phyloP scores from a whole-genome alignment of 768 basidiomycete genomes.

The Phaeotremella skinneri region DNA sequence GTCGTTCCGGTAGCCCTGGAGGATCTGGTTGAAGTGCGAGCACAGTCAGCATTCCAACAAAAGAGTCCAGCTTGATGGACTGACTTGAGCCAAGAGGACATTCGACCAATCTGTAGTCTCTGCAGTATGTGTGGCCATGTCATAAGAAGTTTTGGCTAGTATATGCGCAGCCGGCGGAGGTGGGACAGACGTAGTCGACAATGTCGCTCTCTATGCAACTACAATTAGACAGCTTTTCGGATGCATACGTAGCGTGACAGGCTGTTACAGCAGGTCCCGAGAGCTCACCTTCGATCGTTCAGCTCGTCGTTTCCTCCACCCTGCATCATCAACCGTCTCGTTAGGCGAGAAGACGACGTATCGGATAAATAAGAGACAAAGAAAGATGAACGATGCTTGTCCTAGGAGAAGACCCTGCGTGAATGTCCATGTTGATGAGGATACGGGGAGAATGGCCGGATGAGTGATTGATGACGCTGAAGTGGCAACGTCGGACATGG shows the following conservation, averaged over 20 bases:
- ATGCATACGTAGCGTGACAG: neutral
- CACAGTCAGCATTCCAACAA: neutral
- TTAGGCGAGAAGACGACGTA: constrained; percentile 76
- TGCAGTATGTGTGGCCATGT: constrained; percentile 53
- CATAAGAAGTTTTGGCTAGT: constrained; percentile 51
- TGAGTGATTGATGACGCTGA: constrained; percentile 9
- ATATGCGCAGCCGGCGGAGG: constrained; percentile 44
- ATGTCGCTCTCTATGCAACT: constrained; percentile 17
- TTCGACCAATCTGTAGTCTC: constrained; percentile 95
- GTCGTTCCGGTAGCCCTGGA: constrained; percentile 69
- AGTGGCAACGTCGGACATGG: constrained; percentile 6
- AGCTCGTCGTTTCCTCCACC: constrained; percentile 29
- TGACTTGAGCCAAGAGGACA: constrained; percentile 73
- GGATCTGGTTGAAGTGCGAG: constrained; percentile 60
- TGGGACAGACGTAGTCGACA: constrained; percentile 44
- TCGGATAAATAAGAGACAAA: constrained; percentile 77
- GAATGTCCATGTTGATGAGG: constrained; percentile 60
- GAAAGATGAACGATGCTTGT: constrained; percentile 78
- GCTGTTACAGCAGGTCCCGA: neutral
- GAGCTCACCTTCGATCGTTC: constrained; percentile 41
- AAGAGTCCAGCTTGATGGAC: constrained; percentile 27
- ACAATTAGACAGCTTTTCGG: neutral
- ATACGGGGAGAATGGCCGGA: constrained; percentile 11
- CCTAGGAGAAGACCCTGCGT: constrained; percentile 92
- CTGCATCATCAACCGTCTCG: constrained; percentile 59